Evolutionary conservation across 1,284 basidiomycete species (phyloP).

Genomic region (Malassezia restricta): DNA sequence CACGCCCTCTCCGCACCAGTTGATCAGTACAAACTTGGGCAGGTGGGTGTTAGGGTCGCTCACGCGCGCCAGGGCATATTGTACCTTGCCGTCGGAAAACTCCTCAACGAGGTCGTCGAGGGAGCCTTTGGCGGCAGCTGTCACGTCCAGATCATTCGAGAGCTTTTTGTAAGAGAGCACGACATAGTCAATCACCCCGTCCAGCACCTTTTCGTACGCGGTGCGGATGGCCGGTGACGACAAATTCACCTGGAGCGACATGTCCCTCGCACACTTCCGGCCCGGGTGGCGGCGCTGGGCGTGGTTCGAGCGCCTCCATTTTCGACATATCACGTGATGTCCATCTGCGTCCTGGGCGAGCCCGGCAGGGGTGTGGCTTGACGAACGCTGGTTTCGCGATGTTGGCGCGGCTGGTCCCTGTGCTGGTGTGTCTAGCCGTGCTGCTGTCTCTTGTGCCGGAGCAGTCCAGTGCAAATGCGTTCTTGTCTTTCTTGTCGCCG

Average conservation of each 20-base stretch:
- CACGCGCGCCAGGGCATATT: slow-evolving; percentile 83
- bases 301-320: slow-evolving; percentile 9
- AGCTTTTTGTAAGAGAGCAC: slow-evolving; percentile 75
- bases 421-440: slow-evolving; percentile 1
- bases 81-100: slow-evolving; percentile 85
- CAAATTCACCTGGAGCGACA: slow-evolving; percentile 53
- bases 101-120: slow-evolving; percentile 85
- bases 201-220: slow-evolving; percentile 43
- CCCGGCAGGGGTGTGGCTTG: too few species aligned
- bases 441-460: slow-evolving; percentile 2
- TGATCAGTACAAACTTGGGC: slow-evolving; percentile 75
- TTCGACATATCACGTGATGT: slow-evolving; percentile 3
- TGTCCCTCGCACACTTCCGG: slow-evolving; percentile 5
- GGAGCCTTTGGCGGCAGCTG: slow-evolving; percentile 56
- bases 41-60: slow-evolving; percentile 77
- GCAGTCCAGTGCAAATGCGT: slow-evolving; percentile 6
- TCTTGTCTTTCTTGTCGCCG: slow-evolving; percentile 4
- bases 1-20: slow-evolving; percentile 78
- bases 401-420: slow-evolving; percentile 4
- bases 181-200: slow-evolving; percentile 64
- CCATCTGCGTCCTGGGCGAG: too few species aligned
- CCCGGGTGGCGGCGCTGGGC: slow-evolving; percentile 25
- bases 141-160: slow-evolving; percentile 79
- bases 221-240: slow-evolving; percentile 56
- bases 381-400: not conserved